These are phyloP conservation scores for Schwanniomyces sp. DNA, from an alignment of 805 yeast species.

Conservation along the genomic window DNA sequence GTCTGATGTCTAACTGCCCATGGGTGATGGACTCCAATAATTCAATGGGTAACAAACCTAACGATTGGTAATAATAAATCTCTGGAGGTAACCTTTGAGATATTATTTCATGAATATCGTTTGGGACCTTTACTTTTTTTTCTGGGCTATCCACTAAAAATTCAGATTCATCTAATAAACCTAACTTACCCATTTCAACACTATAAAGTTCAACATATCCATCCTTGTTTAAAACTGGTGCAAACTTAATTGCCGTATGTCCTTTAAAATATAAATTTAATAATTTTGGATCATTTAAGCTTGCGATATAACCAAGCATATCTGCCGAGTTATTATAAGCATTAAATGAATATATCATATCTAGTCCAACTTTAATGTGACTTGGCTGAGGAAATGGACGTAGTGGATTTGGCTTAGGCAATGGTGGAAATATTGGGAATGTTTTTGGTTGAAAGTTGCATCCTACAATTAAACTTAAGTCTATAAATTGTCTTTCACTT, in stretches of 20 bases:
- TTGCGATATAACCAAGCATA: slow-evolving; percentile 47
- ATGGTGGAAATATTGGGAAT: slow-evolving; percentile 52
- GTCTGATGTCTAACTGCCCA: slow-evolving; percentile 60
- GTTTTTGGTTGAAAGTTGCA: slow-evolving; percentile 69
- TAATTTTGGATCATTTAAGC: slow-evolving; percentile 44
- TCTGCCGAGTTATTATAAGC: slow-evolving; percentile 23
- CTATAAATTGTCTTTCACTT: slow-evolving; percentile 67
- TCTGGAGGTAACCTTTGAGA: slow-evolving; percentile 88
- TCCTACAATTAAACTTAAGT: slow-evolving; percentile 76
- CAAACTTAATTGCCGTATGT: slow-evolving; percentile 61
- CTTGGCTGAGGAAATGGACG: slow-evolving; percentile 42
- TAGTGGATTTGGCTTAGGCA: slow-evolving; percentile 39
- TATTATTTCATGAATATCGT: slow-evolving; percentile 76
- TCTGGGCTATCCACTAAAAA: slow-evolving; percentile 9
- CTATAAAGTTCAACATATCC: slow-evolving; percentile 68
- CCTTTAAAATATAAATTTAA: slow-evolving; percentile 64
- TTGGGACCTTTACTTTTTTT: slow-evolving; percentile 51
- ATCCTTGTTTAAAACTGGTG: slow-evolving; percentile 68
- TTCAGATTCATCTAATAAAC: slow-evolving; percentile 19
- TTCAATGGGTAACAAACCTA: slow-evolving; percentile 69
- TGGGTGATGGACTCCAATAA: slow-evolving; percentile 66
- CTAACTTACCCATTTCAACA: slow-evolving; percentile 40
- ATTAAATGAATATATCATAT: slow-evolving; percentile 34
- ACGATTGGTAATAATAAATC: slow-evolving; percentile 73
- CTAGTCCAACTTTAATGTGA: slow-evolving; percentile 40